These are phyloP conservation scores for Calamus simplicifolius DNA, from an alignment of 176 grass and related monocot species.

Conservation along the genomic window DNA sequence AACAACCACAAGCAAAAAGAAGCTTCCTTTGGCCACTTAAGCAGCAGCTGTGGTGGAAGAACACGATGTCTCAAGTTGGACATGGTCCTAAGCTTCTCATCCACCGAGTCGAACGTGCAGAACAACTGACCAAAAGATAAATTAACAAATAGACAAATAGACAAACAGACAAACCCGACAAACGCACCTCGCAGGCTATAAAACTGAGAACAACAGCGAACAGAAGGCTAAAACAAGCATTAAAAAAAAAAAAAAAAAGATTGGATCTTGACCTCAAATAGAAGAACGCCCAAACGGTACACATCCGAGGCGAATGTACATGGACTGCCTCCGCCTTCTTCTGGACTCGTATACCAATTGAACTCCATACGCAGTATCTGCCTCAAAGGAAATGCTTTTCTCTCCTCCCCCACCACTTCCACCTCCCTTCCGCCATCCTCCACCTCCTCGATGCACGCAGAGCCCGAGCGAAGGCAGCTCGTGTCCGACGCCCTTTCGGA, in stretches of 20 bases:
- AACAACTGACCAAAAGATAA: conserved; percentile 49
- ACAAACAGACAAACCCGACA: neutral
- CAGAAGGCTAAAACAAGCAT: conserved; percentile 1
- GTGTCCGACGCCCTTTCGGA: neutral
- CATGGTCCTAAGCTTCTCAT: conserved; percentile 84
- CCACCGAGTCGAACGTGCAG: conserved; percentile 63
- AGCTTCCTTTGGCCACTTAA: conserved; percentile 92
- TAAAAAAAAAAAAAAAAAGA: neutral
- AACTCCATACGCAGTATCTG: conserved; percentile 72
- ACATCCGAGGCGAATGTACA: conserved; percentile 85
- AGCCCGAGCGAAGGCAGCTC: neutral
- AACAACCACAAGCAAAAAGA: conserved; percentile 93
- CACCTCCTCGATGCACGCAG: neutral
- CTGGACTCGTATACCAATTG: conserved; percentile 89
- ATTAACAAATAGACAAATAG: neutral
- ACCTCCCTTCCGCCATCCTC: neutral
- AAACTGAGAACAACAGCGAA: neutral
- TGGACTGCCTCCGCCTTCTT: conserved; percentile 36
- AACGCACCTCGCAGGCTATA: neutral
- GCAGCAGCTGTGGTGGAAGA: conserved; percentile 64
- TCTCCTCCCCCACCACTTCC: conserved; percentile 22
- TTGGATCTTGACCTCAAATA: conserved; percentile 65
- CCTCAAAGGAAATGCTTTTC: conserved; percentile 67
- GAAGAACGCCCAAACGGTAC: conserved; percentile 80
- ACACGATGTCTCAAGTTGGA: conserved; percentile 71